phyloP scores from a whole-genome alignment of 306 rosid genomes.

The Cucurbita moschata region DNA sequence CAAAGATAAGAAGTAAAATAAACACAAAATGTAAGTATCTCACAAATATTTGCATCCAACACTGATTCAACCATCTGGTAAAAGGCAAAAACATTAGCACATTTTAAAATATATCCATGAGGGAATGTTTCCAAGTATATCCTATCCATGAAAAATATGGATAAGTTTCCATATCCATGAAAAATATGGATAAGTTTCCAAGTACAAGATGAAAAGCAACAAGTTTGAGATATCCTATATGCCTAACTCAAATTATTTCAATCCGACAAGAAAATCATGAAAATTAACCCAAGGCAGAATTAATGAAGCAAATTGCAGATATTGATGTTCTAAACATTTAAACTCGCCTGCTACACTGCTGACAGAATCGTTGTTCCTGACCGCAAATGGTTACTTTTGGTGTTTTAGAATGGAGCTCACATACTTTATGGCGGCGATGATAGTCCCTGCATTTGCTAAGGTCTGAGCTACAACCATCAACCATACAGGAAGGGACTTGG shows the following conservation, averaged over 20 bases:
- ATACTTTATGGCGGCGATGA: slow-evolving; percentile 68
- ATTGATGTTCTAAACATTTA: not conserved
- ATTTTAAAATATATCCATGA: not conserved
- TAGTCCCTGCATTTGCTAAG: slow-evolving; percentile 76
- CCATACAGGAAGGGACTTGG: slow-evolving; percentile 44
- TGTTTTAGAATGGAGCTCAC: slow-evolving; percentile 73
- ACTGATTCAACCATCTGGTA: not conserved
- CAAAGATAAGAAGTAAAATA: not conserved
- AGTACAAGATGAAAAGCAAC: not conserved
- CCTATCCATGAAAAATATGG: not conserved
- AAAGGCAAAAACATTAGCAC: not conserved
- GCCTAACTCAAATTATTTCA: not conserved
- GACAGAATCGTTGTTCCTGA: slow-evolving; percentile 75
- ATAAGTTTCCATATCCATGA: not conserved
- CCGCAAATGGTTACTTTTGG: slow-evolving; percentile 54
- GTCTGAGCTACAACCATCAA: slow-evolving; percentile 68
- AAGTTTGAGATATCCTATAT: not conserved
- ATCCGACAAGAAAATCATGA: not conserved
- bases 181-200: not conserved
- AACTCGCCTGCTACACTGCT: slow-evolving; percentile 83
- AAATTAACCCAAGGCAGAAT: not conserved
- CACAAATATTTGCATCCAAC: not conserved
- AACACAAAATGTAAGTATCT: not conserved
- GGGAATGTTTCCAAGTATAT: not conserved
- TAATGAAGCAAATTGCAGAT: not conserved